Evolutionary conservation across 2,329 filamentous ascomycete genomes (phyloP).

Genomic region (Aspergillus vadensis): DNA sequence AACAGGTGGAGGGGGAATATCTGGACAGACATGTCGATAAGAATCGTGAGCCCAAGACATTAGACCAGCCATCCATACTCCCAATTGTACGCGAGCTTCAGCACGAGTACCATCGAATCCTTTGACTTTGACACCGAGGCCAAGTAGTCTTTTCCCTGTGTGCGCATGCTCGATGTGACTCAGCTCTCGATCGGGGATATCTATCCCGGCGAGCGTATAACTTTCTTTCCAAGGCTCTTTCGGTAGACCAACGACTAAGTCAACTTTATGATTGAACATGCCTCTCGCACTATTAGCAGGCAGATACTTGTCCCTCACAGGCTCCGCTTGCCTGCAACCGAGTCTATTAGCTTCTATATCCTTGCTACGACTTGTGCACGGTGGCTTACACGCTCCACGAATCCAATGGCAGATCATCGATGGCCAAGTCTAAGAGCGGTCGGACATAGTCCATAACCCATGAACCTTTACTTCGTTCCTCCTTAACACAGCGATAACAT

Average conservation of each 20-base stretch:
- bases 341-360: neutral
- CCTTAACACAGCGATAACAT: neutral
- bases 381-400: conserved; percentile 15
- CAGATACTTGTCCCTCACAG: conserved; percentile 3
- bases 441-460: conserved; percentile 12
- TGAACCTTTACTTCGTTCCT: conserved; percentile 11
- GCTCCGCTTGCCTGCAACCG: conserved; percentile 8
- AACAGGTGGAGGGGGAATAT: neutral
- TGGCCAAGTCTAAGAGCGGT: conserved; percentile 6
- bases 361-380: too few relatives aligned
- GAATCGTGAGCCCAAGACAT: neutral
- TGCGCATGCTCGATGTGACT: conserved; percentile 12
- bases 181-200: neutral
- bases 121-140: conserved; percentile 8
- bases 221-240: neutral
- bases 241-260: conserved; percentile 10
- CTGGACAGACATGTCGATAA: too few relatives aligned
- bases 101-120: conserved; percentile 3
- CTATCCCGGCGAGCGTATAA: neutral
- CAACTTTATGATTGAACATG: conserved; percentile 2
- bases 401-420: conserved; percentile 6
- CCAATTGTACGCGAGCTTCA: conserved; percentile 11
- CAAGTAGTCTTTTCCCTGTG: conserved; percentile 10
- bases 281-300: conserved; percentile 4
- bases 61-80: conserved; percentile 12